Evolutionary conservation across 768 basidiomycete genomes (phyloP).

Genomic region (Mycena latifolia): DNA sequence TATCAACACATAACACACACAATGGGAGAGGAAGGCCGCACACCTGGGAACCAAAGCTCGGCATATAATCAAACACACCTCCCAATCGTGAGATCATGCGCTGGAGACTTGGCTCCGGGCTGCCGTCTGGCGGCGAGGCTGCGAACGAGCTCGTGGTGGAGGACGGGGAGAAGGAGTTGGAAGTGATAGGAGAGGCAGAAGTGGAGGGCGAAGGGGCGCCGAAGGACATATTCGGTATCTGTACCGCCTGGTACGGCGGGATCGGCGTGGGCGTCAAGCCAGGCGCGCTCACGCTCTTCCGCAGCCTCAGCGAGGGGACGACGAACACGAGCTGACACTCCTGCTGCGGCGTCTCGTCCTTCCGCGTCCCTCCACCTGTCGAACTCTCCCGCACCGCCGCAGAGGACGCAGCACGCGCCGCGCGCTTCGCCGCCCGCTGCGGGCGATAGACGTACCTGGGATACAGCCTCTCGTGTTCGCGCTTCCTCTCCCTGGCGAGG

Average conservation of each 20-base stretch:
- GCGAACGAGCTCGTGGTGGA: slow-evolving; percentile 14
- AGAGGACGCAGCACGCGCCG: not conserved
- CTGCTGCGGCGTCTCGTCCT: not conserved
- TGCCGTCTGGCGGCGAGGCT: no score
- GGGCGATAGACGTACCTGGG: slow-evolving; percentile 87
- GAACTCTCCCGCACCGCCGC: no score
- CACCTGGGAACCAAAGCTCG: slow-evolving; percentile 62
- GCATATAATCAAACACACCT: slow-evolving; percentile 59
- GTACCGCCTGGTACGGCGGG: slow-evolving; percentile 76
- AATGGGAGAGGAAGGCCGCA: slow-evolving; percentile 31
- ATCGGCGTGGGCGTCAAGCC: no score
- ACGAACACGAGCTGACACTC: slow-evolving; percentile 30
- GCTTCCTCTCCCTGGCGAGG: slow-evolving; percentile 83
- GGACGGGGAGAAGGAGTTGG: slow-evolving; percentile 67
- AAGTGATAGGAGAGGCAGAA: slow-evolving; percentile 61
- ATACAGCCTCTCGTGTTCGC: slow-evolving; percentile 80
- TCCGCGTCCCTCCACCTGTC: no score
- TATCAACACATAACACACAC: no score
- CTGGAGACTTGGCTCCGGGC: no score
- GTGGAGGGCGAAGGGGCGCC: slow-evolving; percentile 22
- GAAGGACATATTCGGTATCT: slow-evolving; percentile 70
- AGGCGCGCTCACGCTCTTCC: slow-evolving; percentile 68
- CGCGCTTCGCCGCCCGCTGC: slow-evolving; percentile 53
- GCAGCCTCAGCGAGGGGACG: slow-evolving; percentile 37
- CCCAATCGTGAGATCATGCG: slow-evolving; percentile 1